phyloP scores from a whole-genome alignment of 2,329 filamentous ascomycete genomes.

The Calycina herbarum region DNA sequence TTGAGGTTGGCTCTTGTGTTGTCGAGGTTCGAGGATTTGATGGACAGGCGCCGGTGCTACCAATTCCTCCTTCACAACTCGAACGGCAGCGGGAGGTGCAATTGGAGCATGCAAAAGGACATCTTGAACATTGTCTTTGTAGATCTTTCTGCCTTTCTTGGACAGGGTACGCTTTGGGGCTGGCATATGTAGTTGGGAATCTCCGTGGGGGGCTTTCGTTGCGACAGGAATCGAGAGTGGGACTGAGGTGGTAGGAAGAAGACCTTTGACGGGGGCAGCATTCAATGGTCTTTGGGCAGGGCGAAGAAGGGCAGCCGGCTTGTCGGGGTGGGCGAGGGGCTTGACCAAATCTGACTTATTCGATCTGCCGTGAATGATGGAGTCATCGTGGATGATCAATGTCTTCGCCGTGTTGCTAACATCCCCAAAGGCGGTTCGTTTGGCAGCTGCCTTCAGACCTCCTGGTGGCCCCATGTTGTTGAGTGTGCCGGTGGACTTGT shows the following conservation, averaged over 20 bases:
- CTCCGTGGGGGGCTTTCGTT: slow-evolving; percentile 37
- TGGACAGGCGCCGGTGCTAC: slow-evolving; percentile 31
- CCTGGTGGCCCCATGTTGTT: slow-evolving; percentile 50
- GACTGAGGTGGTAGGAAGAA: slow-evolving; percentile 15
- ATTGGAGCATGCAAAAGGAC: not conserved
- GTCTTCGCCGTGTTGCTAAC: slow-evolving; percentile 66
- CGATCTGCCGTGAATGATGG: slow-evolving; percentile 48
- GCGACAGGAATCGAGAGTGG: slow-evolving; percentile 18
- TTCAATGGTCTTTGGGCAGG: slow-evolving; percentile 62
- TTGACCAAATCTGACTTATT: slow-evolving; percentile 30
- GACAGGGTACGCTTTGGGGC: slow-evolving; percentile 46
- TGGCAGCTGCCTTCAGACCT: slow-evolving; percentile 63
- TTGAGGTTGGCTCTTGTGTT: slow-evolving; percentile 35
- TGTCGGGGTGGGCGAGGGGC: slow-evolving; percentile 36
- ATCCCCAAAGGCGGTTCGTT: slow-evolving; percentile 79
- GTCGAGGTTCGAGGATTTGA: slow-evolving; percentile 33
- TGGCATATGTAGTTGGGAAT: slow-evolving; percentile 26
- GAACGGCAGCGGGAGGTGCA: slow-evolving; percentile 35
- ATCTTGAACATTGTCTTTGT: slow-evolving; percentile 46
- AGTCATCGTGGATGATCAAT: slow-evolving; percentile 55
- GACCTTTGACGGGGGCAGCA: slow-evolving; percentile 24
- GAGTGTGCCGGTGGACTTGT: slow-evolving; percentile 75
- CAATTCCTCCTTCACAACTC: slow-evolving; percentile 32
- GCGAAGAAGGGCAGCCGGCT: slow-evolving; percentile 50
- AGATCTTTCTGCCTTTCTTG: slow-evolving; percentile 55